A percentile compares a stretch with the other conserved stretches of the same genome.
Conservation (phyloP, 305 asterid species). For the Fraxinus sp. region DNA sequence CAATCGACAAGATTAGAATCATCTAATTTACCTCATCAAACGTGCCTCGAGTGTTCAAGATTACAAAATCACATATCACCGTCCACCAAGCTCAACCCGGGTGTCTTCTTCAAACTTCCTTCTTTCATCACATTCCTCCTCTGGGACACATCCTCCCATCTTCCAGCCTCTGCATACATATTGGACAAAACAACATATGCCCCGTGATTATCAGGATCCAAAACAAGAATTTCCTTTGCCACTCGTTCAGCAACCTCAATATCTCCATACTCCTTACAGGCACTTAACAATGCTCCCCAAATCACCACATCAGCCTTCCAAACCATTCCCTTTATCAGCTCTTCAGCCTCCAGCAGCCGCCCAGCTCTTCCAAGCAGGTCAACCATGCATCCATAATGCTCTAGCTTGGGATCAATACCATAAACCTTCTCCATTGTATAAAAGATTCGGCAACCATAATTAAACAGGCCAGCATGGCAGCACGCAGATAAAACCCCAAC, state of each 20-base stretch:
- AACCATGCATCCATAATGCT: slow-evolving; percentile 85
- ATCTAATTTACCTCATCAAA: not conserved
- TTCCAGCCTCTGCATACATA: slow-evolving; percentile 74
- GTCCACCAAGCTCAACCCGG: slow-evolving; percentile 73
- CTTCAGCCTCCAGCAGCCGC: slow-evolving; percentile 72
- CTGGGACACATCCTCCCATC: slow-evolving; percentile 70
- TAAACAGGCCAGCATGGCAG: slow-evolving; percentile 71
- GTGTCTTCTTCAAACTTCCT: slow-evolving; percentile 56
- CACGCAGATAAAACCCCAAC: slow-evolving; percentile 80
- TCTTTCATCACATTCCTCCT: slow-evolving; percentile 64
- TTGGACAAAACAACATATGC: slow-evolving; percentile 73
- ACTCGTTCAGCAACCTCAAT: slow-evolving; percentile 74
- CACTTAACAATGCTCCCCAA: slow-evolving; percentile 81
- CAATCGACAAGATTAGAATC: not conserved
- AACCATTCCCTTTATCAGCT: slow-evolving; percentile 55
- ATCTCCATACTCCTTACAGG: slow-evolving; percentile 56
- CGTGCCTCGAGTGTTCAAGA: not conserved
- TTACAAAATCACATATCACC: slow-evolving; percentile 16
- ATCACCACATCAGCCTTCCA: slow-evolving; percentile 72
- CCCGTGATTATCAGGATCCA: slow-evolving; percentile 70
- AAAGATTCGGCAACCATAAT: slow-evolving; percentile 55
- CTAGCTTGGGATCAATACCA: slow-evolving; percentile 57
- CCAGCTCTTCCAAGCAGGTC: slow-evolving; percentile 75
- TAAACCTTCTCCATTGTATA: slow-evolving; percentile 50
- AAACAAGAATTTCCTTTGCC: slow-evolving; percentile 51